A percentile compares a stretch with the other conserved stretches of the same genome.
Conservation (phyloP, 495 filamentous ascomycete genomes). For the Cercophora samala region DNA sequence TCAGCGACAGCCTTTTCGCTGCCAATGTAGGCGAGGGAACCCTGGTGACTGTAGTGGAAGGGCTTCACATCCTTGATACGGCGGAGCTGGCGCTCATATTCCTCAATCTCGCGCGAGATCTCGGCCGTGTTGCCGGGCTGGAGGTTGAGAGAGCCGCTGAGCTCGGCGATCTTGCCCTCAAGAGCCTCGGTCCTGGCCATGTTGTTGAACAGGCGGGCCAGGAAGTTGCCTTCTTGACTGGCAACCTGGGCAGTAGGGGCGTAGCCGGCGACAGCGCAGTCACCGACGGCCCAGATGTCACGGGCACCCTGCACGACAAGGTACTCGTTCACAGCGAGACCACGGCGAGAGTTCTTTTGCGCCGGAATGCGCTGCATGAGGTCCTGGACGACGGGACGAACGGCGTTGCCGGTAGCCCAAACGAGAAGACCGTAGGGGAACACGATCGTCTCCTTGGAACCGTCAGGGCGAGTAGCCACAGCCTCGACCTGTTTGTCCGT, state of each 20-base stretch:
- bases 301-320: conserved; percentile 95
- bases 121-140: conserved; percentile 57
- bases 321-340: conserved; percentile 95
- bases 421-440: conserved; percentile 96
- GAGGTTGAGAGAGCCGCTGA: conserved; percentile 50
- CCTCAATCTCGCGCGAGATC: conserved; percentile 73
- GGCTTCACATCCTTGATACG: conserved; percentile 90
- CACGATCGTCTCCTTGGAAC: conserved; percentile 71
- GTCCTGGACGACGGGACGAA: conserved; percentile 83
- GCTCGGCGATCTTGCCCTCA: conserved; percentile 66
- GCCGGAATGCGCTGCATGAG: conserved; percentile 89
- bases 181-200: conserved; percentile 87
- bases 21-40: conserved; percentile 94
- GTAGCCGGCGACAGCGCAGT: conserved; percentile 94
- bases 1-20: conserved; percentile 97
- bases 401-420: conserved; percentile 96
- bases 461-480: conserved; percentile 79
- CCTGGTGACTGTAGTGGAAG: conserved; percentile 97
- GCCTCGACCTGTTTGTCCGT: conserved; percentile 93
- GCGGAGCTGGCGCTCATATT: conserved; percentile 77
- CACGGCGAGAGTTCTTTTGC: conserved; percentile 90
- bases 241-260: conserved; percentile 97
- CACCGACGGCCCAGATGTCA: conserved; percentile 80
- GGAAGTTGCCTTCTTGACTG: conserved; percentile 90
- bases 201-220: conserved; percentile 94